Conservation (phyloP, 495 filamentous ascomycete genomes). For the Parathielavia appendiculata region DNA sequence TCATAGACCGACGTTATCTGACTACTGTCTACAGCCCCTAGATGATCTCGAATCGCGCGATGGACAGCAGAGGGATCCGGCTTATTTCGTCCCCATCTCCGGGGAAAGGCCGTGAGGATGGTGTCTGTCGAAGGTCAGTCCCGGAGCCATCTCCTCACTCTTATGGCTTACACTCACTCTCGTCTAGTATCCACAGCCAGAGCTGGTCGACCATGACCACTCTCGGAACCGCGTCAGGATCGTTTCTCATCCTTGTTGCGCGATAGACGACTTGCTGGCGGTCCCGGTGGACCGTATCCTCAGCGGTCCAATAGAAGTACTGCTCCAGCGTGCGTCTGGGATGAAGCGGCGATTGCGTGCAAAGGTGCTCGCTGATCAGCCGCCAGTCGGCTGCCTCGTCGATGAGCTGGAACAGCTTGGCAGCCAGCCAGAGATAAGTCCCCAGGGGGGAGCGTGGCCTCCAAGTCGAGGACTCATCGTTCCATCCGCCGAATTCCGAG, state of each 20-base stretch:
- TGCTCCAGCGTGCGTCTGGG: slow-evolving; percentile 3
- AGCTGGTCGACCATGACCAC: slow-evolving; percentile 2
- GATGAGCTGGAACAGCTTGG: slow-evolving; percentile 27
- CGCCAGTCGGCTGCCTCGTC: slow-evolving; percentile 30
- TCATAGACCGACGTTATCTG: neutral
- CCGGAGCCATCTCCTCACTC: neutral
- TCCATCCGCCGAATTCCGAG: slow-evolving; percentile 10
- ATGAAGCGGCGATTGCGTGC: slow-evolving; percentile 10
- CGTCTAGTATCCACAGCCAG: slow-evolving; percentile 1
- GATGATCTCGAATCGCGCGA: neutral
- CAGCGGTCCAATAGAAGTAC: neutral
- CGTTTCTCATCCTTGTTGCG: neutral
- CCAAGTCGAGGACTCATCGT: slow-evolving; percentile 21
- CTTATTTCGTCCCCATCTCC: slow-evolving; percentile 1
- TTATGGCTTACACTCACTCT: too few relatives aligned
- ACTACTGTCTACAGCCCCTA: neutral
- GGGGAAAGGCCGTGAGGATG: slow-evolving; percentile 2
- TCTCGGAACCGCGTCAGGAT: slow-evolving; percentile 1
- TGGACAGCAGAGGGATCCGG: neutral
- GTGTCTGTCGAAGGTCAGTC: slow-evolving; percentile 34
- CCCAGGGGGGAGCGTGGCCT: slow-evolving; percentile 23
- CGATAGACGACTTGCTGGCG: slow-evolving; percentile 1
- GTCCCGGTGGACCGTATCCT: slow-evolving; percentile 1
- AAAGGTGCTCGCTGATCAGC: slow-evolving; percentile 24
- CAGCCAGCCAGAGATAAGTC: slow-evolving; percentile 24